Conservation (phyloP, 306 rosid genomes). For the Medicago ruthenica region DNA sequence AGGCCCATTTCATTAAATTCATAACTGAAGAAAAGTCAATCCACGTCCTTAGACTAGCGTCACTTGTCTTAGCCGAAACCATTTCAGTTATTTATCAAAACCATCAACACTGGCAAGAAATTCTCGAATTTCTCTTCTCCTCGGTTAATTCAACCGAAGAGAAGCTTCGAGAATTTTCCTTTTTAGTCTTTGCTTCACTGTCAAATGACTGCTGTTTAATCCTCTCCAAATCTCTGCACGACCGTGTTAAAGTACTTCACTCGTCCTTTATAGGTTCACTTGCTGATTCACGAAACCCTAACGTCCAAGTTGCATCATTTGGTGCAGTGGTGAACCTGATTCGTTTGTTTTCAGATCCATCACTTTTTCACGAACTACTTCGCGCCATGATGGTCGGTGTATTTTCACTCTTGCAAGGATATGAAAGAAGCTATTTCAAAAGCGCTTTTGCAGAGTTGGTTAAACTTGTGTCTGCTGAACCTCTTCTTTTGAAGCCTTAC, state of each 20-base stretch:
- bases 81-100: constrained; percentile 23
- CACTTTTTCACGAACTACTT: constrained; percentile 48
- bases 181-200: constrained; percentile 32
- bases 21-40: constrained; percentile 39
- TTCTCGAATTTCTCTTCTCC: constrained; percentile 21
- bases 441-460: constrained; percentile 44
- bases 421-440: constrained; percentile 26
- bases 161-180: constrained; percentile 28
- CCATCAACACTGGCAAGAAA: constrained; percentile 41
- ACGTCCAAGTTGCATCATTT: constrained; percentile 41
- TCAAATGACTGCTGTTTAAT: constrained; percentile 14
- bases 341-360: constrained; percentile 40
- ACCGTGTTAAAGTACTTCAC: background rate
- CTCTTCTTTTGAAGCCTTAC: constrained; percentile 42
- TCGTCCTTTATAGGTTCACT: constrained; percentile 20
- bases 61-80: constrained; percentile 36
- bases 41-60: constrained; percentile 38
- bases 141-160: constrained; percentile 26
- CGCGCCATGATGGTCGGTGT: constrained; percentile 51
- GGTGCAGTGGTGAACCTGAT: constrained; percentile 37
- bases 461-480: constrained; percentile 36
- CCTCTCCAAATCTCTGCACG: background rate
- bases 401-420: constrained; percentile 41
- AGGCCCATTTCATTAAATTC: constrained; percentile 40
- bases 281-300: constrained; percentile 21